Evolutionary conservation across 2,329 filamentous ascomycete genomes (phyloP).

Genomic region (Fusarium foetens): DNA sequence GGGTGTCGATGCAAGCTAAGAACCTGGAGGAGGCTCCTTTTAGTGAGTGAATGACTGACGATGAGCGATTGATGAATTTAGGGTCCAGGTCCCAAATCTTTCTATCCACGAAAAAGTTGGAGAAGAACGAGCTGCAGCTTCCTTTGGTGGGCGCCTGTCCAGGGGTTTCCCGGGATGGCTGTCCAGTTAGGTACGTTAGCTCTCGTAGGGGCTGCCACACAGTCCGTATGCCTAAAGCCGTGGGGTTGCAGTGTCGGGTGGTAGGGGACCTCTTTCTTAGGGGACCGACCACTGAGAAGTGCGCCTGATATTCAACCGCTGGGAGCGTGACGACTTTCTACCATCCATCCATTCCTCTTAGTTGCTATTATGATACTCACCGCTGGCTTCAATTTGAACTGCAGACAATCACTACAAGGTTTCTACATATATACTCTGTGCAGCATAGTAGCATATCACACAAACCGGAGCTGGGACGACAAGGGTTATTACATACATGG

Average conservation of each 20-base stretch:
- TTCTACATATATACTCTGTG: neutral
- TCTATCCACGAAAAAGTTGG: constrained; percentile 23
- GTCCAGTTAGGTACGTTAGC: neutral
- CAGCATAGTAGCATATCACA: neutral
- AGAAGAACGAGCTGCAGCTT: constrained; percentile 22
- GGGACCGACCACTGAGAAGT: constrained; percentile 34
- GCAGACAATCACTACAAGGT: neutral
- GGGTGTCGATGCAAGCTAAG: constrained; percentile 15
- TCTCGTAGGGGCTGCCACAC: constrained; percentile 33
- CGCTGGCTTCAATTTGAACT: constrained; percentile 12
- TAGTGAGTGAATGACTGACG: constrained; percentile 6
- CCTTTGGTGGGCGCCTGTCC: constrained; percentile 21
- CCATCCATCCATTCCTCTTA: neutral
- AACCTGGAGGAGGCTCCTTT: constrained; percentile 9
- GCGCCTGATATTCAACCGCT: constrained; percentile 24
- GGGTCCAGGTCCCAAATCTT: constrained; percentile 20
- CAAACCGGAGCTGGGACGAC: neutral
- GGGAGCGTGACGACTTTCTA: constrained; percentile 7
- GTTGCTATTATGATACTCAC: constrained; percentile 12
- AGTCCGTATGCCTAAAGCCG: constrained; percentile 23
- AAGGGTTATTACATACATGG: constrained; percentile 17
- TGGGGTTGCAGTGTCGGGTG: constrained; percentile 29
- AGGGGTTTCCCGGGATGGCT: constrained; percentile 35
- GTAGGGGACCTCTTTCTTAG: constrained; percentile 32
- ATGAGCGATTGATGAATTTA: constrained; percentile 30